Conservation (phyloP, 139 green algal genomes). For the Chlorella sp. region DNA sequence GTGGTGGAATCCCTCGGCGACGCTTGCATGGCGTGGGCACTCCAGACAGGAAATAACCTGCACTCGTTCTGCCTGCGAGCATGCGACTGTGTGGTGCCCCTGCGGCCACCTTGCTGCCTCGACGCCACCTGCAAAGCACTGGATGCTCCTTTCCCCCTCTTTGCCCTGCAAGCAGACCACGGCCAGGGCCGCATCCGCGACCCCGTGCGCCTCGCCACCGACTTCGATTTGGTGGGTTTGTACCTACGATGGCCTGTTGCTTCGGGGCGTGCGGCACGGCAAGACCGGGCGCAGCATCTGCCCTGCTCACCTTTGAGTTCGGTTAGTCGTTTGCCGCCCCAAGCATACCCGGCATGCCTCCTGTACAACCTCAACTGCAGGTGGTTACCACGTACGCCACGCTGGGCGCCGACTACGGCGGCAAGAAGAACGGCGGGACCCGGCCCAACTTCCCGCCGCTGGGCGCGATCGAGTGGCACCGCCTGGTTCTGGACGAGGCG, state of each 20-base stretch:
- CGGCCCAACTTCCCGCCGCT: constrained; percentile 33
- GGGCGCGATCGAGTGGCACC: constrained; percentile 53
- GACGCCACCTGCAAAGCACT: too few relatives aligned
- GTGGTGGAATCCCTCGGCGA: too few relatives aligned
- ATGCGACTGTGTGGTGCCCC: neutral
- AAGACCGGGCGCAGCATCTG: neutral
- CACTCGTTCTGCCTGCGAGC: neutral
- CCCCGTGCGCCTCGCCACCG: constrained; percentile 47
- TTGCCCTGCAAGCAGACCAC: neutral
- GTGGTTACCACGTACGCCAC: constrained; percentile 56
- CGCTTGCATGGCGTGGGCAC: too few relatives aligned
- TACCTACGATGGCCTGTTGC: neutral
- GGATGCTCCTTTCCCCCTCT: too few relatives aligned
- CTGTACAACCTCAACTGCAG: neutral
- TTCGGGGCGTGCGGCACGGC: too few relatives aligned
- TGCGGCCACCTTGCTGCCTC: too few relatives aligned
- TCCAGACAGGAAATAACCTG: too few relatives aligned
- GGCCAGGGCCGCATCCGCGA: constrained; percentile 30
- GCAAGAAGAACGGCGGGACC: neutral
- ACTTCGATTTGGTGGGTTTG: constrained; percentile 73
- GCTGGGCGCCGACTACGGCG: constrained; percentile 50
- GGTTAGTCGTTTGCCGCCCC: neutral
- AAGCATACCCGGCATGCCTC: neutral
- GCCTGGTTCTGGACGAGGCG: constrained; percentile 53
- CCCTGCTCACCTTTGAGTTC: neutral